A percentile compares a stretch with the other conserved stretches of the same genome.
Conservation (phyloP, 108 stramenopile species). For the Schizochytrium sp. region DNA sequence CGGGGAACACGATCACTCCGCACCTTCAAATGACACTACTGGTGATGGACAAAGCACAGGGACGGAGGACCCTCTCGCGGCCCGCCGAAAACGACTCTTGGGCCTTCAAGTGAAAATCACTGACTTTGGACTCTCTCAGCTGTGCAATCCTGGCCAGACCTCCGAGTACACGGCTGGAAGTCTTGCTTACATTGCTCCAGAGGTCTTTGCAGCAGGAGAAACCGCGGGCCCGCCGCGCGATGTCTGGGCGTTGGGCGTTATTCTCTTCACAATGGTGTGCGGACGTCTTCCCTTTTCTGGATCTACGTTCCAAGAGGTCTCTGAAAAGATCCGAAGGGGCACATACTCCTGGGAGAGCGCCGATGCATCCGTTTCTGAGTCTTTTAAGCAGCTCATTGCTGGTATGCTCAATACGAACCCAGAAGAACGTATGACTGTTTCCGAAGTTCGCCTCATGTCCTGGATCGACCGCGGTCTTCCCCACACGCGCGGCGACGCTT, state of each 20-base stretch:
- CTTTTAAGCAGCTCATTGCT: background rate
- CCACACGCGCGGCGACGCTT: background rate
- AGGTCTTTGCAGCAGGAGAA: background rate
- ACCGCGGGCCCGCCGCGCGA: background rate
- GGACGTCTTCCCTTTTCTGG: background rate
- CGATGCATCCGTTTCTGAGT: background rate
- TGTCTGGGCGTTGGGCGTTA: background rate
- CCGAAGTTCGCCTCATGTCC: conserved; percentile 1
- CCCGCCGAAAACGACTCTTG: background rate
- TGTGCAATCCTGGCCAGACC: conserved; percentile 2
- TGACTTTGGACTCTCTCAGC: background rate
- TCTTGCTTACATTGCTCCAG: background rate
- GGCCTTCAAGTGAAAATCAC: conserved; percentile 8
- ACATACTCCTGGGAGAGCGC: background rate
- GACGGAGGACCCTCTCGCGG: background rate
- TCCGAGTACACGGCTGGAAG: background rate
- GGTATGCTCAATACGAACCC: conserved; percentile 6
- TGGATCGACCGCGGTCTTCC: conserved; percentile 9
- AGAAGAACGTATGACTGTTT: background rate
- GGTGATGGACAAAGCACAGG: no score
- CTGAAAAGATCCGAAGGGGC: background rate
- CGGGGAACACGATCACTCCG: no score
- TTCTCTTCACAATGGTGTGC: background rate
- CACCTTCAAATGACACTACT: no score
- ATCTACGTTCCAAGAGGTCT: background rate